Percentiles rank a stretch among this genome's conserved stretches.
phyloP scores from a whole-genome alignment of 108 stramenopile species.

The Skeletonema tropicum region DNA sequence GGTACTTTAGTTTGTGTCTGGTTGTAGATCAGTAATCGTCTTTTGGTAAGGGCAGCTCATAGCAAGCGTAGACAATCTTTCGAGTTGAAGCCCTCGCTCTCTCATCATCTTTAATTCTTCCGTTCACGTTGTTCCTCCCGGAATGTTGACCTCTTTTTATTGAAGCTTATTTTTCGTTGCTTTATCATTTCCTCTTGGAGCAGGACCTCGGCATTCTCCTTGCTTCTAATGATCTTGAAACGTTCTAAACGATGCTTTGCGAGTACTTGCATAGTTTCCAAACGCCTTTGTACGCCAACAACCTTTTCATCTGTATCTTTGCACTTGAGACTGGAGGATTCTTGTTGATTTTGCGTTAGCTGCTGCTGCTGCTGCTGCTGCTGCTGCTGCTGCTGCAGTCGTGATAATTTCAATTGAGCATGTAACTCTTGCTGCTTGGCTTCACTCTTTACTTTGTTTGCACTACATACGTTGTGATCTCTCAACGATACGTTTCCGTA shows the following conservation, averaged over 20 bases:
- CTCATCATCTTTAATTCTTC: not conserved
- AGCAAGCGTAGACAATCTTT: conserved; percentile 34
- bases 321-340: too few species aligned
- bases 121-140: conserved; percentile 15
- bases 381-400: too few species aligned
- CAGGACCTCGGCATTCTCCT: not conserved
- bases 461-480: too few species aligned
- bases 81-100: conserved; percentile 30
- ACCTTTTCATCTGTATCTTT: conserved; percentile 4
- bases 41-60: conserved; percentile 51
- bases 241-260: conserved; percentile 10
- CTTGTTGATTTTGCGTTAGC: too few species aligned
- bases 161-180: conserved; percentile 3
- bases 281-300: not conserved
- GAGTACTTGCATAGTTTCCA: conserved; percentile 10
- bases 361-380: too few species aligned
- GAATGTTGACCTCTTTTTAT: conserved; percentile 10
- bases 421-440: too few species aligned
- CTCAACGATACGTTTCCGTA: too few species aligned
- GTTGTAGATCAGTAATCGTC: conserved; percentile 15
- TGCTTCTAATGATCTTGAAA: not conserved
- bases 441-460: too few species aligned
- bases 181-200: conserved; percentile 8
- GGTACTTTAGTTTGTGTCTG: conserved; percentile 47
- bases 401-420: too few species aligned